Evolutionary conservation across 331 rosid species (phyloP).

Genomic region (Quercus phellos): DNA sequence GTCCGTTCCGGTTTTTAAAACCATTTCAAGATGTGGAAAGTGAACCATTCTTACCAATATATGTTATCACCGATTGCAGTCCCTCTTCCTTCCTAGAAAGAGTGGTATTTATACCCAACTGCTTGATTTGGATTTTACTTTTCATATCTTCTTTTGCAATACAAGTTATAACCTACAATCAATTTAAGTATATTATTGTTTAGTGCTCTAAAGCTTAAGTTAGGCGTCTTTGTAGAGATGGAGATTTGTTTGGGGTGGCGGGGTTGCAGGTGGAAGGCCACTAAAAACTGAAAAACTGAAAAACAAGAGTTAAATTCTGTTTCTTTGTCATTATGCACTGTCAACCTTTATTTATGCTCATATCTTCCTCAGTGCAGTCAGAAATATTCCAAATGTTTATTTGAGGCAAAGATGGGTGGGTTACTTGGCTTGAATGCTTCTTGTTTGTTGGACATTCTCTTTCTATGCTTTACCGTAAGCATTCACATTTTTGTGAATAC

Average conservation of each 20-base stretch:
- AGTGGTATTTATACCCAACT: background rate
- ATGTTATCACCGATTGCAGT: background rate
- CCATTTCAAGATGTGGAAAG: too few relatives aligned
- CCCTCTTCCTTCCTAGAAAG: background rate
- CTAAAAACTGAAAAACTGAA: background rate
- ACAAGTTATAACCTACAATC: background rate
- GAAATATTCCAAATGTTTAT: background rate
- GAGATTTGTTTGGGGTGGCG: background rate
- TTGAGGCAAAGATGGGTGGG: background rate
- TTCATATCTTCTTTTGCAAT: background rate
- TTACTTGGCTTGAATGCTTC: background rate
- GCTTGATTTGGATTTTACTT: background rate
- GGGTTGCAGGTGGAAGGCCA: background rate
- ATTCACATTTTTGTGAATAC: background rate
- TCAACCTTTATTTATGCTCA: background rate
- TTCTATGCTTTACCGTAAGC: background rate
- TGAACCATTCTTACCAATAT: too few relatives aligned
- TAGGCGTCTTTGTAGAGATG: background rate
- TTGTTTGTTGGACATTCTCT: background rate
- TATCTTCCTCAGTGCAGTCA: background rate
- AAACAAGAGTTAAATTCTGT: background rate
- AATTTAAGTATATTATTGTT: background rate
- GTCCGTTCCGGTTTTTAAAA: too few relatives aligned
- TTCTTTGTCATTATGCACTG: background rate
- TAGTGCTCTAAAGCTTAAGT: background rate